Evolutionary conservation across 2,329 filamentous ascomycete species (phyloP).

Genomic region (Neocucurbitaria cava): DNA sequence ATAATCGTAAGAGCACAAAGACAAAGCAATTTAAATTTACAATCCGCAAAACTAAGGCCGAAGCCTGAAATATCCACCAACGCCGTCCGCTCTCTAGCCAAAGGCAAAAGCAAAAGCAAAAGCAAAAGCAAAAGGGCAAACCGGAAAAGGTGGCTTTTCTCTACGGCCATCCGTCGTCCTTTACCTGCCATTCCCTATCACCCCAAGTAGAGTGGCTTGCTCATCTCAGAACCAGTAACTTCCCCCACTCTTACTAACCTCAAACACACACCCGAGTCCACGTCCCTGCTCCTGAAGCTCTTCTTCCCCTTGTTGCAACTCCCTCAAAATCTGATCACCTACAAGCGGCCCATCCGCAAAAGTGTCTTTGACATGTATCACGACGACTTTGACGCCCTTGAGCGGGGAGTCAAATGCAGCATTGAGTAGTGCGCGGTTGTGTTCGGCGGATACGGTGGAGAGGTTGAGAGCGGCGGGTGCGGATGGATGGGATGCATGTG

Average conservation of each 20-base stretch:
- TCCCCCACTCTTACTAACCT: slow-evolving; percentile 72
- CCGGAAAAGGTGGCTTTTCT: background rate
- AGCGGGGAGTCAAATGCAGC: slow-evolving; percentile 59
- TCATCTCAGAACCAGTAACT: slow-evolving; percentile 55
- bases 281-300: slow-evolving; percentile 55
- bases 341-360: slow-evolving; percentile 73
- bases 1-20: background rate
- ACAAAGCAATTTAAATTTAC: background rate
- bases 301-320: slow-evolving; percentile 71
- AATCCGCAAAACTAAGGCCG: background rate
- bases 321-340: slow-evolving; percentile 70
- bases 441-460: slow-evolving; percentile 28
- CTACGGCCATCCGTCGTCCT: background rate
- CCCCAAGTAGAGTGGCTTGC: background rate
- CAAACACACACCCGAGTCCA: slow-evolving; percentile 79
- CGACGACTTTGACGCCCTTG: slow-evolving; percentile 76
- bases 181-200: background rate
- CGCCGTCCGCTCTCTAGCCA: background rate
- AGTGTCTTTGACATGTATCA: slow-evolving; percentile 94
- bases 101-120: background rate
- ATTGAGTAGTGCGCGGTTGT: slow-evolving; percentile 33
- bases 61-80: background rate
- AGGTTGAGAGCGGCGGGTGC: slow-evolving; percentile 36
- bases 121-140: background rate
- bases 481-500: slow-evolving; percentile 21